Base-by-base conservation (phyloP, 192 early-diverging fungal genomes). In the Backusella psychrophila region DNA sequence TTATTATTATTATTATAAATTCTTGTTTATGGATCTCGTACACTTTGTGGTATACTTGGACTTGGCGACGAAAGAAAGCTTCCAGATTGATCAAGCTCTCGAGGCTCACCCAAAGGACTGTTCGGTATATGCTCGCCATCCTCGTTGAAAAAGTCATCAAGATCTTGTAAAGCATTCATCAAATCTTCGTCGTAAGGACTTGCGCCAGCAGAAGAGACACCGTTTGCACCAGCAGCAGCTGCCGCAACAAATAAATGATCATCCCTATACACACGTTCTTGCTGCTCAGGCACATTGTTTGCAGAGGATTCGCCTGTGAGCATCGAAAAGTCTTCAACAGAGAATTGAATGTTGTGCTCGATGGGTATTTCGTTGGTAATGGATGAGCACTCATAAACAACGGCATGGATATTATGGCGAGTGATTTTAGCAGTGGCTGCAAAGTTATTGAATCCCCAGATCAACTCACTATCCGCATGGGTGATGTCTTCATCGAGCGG, bases 111-210 rank as follows among this genome's bases (percentile, higher is more conserved):
- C 23, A 63, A 63, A 0, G 56, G 21, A 11, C 56, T 63, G 12
- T 63, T 63, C 12, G 74, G 46, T n/a, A 53, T 46, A 36, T 56
- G 73, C 38, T 85, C 84, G 33, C 59, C 33, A 66, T 78, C 75
- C 71, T 85, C 81, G 31, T 80, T 82, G 36, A 85, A 85, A 66
- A 81, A 83, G 11, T 85, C 84, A 70, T 85, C 80, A n/a, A 84
- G 71, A 34, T 84, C 83, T 53, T 85, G 76, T 12, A 85, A 66
- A 19, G 83, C 76, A 75, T 78, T 81, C 72, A 84, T 75, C 29
- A 85, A 66, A 71, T 84, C 80, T 46, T 82, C 79, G 35, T 75
- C 76, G 9, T 78, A 67, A 15, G 66, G 74, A 26, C 63, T 26
- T 11, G 34, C 33, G 14, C 17, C 39, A 41, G 7, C 46, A 49